Percentiles rank a stretch among this genome's conserved stretches.
phyloP scores from a whole-genome alignment of 75 land plant species.

The Azolla pinnata region DNA sequence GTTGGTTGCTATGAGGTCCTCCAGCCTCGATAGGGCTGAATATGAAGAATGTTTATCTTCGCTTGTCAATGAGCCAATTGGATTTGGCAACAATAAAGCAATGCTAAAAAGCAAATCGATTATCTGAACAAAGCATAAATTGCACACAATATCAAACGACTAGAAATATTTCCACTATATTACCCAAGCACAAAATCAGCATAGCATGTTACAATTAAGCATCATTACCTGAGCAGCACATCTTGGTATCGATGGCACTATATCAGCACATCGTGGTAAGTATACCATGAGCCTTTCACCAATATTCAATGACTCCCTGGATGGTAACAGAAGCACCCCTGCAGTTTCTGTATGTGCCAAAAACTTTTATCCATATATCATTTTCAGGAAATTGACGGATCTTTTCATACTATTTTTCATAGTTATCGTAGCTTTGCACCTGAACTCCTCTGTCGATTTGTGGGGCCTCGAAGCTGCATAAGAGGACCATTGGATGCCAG shows the following conservation, averaged over 20 bases:
- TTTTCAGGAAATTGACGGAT: neutral
- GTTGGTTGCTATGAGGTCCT: constrained; percentile 86
- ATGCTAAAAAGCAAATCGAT: constrained; percentile 83
- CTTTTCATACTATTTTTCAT: neutral
- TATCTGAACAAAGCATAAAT: constrained; percentile 37
- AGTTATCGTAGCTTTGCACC: constrained; percentile 49
- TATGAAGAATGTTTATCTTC: constrained; percentile 59
- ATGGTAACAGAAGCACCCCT: constrained; percentile 79
- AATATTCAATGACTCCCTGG: constrained; percentile 68
- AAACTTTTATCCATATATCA: no score
- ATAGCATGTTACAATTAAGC: no score
- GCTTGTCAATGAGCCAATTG: constrained; percentile 37
- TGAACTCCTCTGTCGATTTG: constrained; percentile 47
- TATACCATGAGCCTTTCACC: constrained; percentile 82
- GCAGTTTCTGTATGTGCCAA: no score
- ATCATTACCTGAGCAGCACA: constrained; percentile 58
- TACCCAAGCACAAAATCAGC: no score
- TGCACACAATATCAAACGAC: no score
- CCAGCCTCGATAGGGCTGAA: constrained; percentile 69
- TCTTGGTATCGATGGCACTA: constrained; percentile 56
- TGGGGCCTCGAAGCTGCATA: constrained; percentile 41
- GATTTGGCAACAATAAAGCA: constrained; percentile 65
- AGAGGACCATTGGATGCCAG: constrained; percentile 65
- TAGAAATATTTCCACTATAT: no score
- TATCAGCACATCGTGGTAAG: constrained; percentile 93